Conservation (phyloP, 306 rosid species). For the Cucumis melo region DNA sequence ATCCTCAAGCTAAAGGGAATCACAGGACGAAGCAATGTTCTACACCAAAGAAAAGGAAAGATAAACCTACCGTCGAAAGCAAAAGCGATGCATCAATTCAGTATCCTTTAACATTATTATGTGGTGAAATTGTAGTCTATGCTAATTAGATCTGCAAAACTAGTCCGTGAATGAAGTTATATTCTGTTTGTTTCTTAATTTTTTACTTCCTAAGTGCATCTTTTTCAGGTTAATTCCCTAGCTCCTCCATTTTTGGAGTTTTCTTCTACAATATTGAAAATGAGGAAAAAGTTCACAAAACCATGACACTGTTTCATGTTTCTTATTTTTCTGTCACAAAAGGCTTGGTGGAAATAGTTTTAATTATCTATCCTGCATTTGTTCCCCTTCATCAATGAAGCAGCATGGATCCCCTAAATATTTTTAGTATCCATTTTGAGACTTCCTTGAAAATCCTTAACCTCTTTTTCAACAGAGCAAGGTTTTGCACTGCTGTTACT, state of each 20-base stretch:
- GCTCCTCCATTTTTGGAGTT: neutral
- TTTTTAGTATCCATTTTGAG: neutral
- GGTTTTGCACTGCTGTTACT: conserved; percentile 74
- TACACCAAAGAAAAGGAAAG: conserved; percentile 46
- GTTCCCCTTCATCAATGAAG: neutral
- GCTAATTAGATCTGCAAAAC: neutral
- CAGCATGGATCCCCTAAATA: neutral
- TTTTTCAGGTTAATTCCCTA: neutral
- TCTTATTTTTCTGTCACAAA: neutral
- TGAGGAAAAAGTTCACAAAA: neutral
- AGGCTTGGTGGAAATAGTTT: neutral
- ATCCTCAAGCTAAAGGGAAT: conserved; percentile 30
- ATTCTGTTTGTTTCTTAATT: neutral
- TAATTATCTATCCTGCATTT: neutral
- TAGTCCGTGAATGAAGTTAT: neutral
- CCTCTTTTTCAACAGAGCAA: conserved; percentile 41
- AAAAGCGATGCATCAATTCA: conserved; percentile 64
- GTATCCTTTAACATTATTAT: conserved; percentile 52
- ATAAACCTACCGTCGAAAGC: conserved; percentile 28
- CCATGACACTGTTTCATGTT: neutral
- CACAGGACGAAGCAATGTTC: conserved; percentile 50
- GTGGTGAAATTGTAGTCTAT: neutral
- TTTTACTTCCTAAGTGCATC: neutral
- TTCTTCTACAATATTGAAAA: neutral
- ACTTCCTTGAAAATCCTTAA: conserved; percentile 35